These are phyloP conservation scores for Fistulinella cinereoalba DNA, from an alignment of 1,284 basidiomycete species.

Conservation along the genomic window DNA sequence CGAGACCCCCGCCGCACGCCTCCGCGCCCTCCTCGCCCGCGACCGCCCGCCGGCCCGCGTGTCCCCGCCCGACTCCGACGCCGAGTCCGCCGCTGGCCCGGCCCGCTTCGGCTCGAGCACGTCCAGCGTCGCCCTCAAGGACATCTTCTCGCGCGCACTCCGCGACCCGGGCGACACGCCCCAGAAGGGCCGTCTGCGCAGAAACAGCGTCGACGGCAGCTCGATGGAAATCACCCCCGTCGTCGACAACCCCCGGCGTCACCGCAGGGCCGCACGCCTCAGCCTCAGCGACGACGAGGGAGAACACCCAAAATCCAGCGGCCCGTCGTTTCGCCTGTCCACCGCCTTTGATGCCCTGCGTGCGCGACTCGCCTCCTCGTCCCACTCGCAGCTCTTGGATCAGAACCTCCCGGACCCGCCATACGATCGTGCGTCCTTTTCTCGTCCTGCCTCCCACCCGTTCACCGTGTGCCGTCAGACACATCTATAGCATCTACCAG, in stretches of 20 bases:
- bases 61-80: slow-evolving; percentile 46
- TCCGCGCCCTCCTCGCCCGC: slow-evolving; percentile 54
- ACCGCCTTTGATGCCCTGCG: slow-evolving; percentile 50
- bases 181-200: slow-evolving; percentile 39
- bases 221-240: slow-evolving; percentile 58
- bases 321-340: slow-evolving; percentile 40
- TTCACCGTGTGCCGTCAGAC: slow-evolving; percentile 5
- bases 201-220: slow-evolving; percentile 59
- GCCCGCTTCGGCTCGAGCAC: slow-evolving; percentile 40
- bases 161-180: slow-evolving; percentile 63
- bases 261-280: slow-evolving; percentile 48
- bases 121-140: slow-evolving; percentile 54
- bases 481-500: slow-evolving; percentile 16
- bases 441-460: background rate
- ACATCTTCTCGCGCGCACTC: slow-evolving; percentile 60
- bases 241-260: slow-evolving; percentile 42
- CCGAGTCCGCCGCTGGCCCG: slow-evolving; percentile 61
- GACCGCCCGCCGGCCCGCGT: slow-evolving; percentile 35
- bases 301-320: slow-evolving; percentile 38
- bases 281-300: slow-evolving; percentile 73
- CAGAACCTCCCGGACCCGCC: slow-evolving; percentile 30
- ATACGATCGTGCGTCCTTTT: slow-evolving; percentile 33
- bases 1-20: slow-evolving; percentile 49
- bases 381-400: slow-evolving; percentile 38
- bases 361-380: slow-evolving; percentile 44